Conservation (phyloP, 345 rosid genomes). For the Citrus inodora region DNA sequence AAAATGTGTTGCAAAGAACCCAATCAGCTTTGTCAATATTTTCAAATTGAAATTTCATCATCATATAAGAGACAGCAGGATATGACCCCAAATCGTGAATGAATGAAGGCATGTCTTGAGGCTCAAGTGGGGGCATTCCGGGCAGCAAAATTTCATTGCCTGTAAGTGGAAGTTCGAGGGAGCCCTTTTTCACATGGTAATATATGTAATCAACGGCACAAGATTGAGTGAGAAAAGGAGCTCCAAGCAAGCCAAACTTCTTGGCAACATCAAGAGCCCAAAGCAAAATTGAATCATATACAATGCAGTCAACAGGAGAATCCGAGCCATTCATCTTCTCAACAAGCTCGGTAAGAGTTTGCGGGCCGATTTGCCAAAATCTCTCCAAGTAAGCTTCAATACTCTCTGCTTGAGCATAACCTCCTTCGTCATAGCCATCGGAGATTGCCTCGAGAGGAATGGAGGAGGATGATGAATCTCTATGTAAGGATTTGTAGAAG, state of each 20-base stretch:
- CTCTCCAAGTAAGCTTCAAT: conserved; percentile 4
- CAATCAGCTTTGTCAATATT: conserved; percentile 26
- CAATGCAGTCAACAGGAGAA: conserved; percentile 10
- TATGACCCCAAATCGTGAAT: conserved; percentile 16
- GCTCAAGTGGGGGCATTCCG: conserved; percentile 28
- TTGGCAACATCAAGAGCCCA: conserved; percentile 34
- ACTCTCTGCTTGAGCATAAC: not conserved
- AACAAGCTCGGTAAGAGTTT: conserved; percentile 11
- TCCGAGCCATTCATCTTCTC: not conserved
- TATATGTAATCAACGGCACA: conserved; percentile 30
- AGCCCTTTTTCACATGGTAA: conserved; percentile 25
- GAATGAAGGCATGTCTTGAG: conserved; percentile 27
- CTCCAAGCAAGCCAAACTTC: conserved; percentile 19
- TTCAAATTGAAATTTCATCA: conserved; percentile 20
- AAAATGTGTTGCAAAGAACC: conserved; percentile 24
- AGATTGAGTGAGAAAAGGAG: conserved; percentile 31
- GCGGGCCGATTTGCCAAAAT: conserved; percentile 11
- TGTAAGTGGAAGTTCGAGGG: conserved; percentile 20
- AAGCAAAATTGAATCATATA: conserved; percentile 25
- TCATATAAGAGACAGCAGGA: conserved; percentile 10
- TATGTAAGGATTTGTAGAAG: conserved; percentile 12
- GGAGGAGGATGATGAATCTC: not conserved
- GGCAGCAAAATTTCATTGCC: conserved; percentile 7
- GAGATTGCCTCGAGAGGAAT: conserved; percentile 20
- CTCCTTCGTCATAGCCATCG: conserved; percentile 26